Evolutionary conservation across 805 yeast species (phyloP).

Genomic region (Myxozyma kluyveri): DNA sequence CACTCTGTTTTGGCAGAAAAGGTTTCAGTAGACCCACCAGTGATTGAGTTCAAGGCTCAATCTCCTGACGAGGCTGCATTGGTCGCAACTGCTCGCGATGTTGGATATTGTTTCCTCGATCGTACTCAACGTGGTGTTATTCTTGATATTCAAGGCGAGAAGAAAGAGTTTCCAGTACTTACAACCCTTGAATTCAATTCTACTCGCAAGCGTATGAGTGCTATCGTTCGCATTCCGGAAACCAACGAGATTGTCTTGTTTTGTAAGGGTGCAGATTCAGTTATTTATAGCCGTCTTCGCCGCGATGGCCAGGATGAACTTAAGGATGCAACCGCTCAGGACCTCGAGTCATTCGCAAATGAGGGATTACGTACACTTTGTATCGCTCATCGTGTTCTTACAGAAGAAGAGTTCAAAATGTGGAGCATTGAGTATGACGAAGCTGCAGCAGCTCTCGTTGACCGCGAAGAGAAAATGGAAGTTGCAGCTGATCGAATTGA

Average conservation of each 20-base stretch:
- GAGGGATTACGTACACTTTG: constrained; percentile 79
- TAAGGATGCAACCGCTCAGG: constrained; percentile 56
- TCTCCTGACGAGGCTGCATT: constrained; percentile 83
- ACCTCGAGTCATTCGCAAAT: constrained; percentile 65
- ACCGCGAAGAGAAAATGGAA: constrained; percentile 59
- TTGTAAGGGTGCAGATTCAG: constrained; percentile 75
- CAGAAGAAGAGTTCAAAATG: constrained; percentile 44
- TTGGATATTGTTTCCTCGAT: constrained; percentile 63
- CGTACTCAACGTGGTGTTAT: constrained; percentile 51
- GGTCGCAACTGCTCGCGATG: constrained; percentile 70
- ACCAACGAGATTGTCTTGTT: constrained; percentile 46
- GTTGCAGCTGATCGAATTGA: constrained; percentile 59
- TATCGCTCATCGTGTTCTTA: constrained; percentile 57
- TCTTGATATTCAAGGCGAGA: constrained; percentile 47
- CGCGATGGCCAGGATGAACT: constrained; percentile 45
- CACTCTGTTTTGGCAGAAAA: constrained; percentile 71
- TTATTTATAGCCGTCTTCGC: constrained; percentile 52
- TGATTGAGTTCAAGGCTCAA: constrained; percentile 64
- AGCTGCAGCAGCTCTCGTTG: constrained; percentile 56
- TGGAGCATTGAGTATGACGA: constrained; percentile 58
- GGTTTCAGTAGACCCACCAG: constrained; percentile 40
- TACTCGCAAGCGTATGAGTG: constrained; percentile 75
- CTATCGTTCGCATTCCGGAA: constrained; percentile 51
- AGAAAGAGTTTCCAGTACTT: constrained; percentile 48
- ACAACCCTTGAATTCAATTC: constrained; percentile 65